Conservation (phyloP, 2,329 filamentous ascomycete species). For the Ambrosiella xylebori region DNA sequence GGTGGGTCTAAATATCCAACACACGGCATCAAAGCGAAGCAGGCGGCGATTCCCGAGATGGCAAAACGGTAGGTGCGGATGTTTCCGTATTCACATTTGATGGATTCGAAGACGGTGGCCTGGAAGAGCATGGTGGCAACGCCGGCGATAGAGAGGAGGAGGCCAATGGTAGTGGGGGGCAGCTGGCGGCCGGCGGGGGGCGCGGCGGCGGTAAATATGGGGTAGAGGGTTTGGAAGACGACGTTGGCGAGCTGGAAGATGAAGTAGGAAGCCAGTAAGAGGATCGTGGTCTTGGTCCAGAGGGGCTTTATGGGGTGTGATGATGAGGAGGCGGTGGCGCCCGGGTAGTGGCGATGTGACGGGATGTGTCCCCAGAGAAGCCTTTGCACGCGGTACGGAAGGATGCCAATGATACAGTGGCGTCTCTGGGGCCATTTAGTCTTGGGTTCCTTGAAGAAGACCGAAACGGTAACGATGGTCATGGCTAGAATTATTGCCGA, state of each 20-base stretch:
- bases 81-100: slow-evolving; percentile 70
- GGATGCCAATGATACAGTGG: background rate
- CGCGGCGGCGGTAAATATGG: slow-evolving; percentile 67
- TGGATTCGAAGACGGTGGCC: slow-evolving; percentile 60
- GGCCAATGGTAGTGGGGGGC: slow-evolving; percentile 62
- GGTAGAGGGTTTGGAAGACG: slow-evolving; percentile 87
- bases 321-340: background rate
- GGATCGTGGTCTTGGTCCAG: slow-evolving; percentile 44
- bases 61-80: slow-evolving; percentile 66
- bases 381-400: background rate
- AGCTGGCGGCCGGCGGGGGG: slow-evolving; percentile 63
- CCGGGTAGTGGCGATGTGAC: background rate
- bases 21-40: slow-evolving; percentile 79
- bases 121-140: slow-evolving; percentile 80
- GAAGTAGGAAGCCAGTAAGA: slow-evolving; percentile 71
- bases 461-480: slow-evolving; percentile 54
- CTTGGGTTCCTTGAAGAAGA: slow-evolving; percentile 70
- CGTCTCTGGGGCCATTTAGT: background rate
- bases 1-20: slow-evolving; percentile 54
- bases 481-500: slow-evolving; percentile 53
- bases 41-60: slow-evolving; percentile 61
- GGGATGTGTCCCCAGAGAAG: background rate
- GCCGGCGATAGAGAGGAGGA: slow-evolving; percentile 72
- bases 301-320: background rate
- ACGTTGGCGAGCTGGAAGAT: slow-evolving; percentile 91